phyloP scores from a whole-genome alignment of 306 rosid genomes.

The Cicer pinnatifidum region DNA sequence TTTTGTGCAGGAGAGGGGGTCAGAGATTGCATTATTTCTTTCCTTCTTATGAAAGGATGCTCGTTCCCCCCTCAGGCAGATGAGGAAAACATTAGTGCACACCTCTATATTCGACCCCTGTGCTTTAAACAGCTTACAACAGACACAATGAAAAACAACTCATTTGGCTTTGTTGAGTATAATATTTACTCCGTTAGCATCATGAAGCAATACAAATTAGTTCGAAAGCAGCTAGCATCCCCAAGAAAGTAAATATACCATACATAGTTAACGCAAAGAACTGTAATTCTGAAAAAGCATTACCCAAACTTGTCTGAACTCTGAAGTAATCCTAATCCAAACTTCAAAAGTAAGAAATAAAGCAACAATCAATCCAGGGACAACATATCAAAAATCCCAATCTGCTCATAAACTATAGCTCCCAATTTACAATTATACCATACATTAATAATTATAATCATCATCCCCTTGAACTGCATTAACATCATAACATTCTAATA shows the following conservation, averaged over 20 bases:
- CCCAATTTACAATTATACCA: slow-evolving; percentile 2
- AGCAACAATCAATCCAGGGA: background rate
- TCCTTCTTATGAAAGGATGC: slow-evolving; percentile 9
- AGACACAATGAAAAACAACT: background rate
- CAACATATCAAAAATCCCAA: background rate
- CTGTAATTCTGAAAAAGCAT: background rate
- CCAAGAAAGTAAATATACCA: background rate
- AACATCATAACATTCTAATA: slow-evolving; percentile 20
- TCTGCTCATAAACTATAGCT: slow-evolving; percentile 5
- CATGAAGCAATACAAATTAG: background rate
- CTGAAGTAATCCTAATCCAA: slow-evolving; percentile 9
- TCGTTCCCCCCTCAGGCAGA: background rate
- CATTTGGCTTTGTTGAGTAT: background rate
- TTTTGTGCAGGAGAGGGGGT: background rate
- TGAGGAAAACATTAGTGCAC: background rate
- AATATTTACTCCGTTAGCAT: background rate
- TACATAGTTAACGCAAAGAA: slow-evolving; percentile 17
- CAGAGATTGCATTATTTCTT: background rate
- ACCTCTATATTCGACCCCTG: background rate
- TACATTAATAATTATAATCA: background rate
- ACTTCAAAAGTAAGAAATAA: slow-evolving; percentile 1
- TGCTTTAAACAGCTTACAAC: slow-evolving; percentile 24
- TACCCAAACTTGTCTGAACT: slow-evolving; percentile 9
- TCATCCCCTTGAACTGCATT: background rate
- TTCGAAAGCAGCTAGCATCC: background rate